Evolutionary conservation across 169 alveolate genomes (phyloP), one percentile per base, ranked within the genome.

Genomic region (Cryptosporidium canis): DNA sequence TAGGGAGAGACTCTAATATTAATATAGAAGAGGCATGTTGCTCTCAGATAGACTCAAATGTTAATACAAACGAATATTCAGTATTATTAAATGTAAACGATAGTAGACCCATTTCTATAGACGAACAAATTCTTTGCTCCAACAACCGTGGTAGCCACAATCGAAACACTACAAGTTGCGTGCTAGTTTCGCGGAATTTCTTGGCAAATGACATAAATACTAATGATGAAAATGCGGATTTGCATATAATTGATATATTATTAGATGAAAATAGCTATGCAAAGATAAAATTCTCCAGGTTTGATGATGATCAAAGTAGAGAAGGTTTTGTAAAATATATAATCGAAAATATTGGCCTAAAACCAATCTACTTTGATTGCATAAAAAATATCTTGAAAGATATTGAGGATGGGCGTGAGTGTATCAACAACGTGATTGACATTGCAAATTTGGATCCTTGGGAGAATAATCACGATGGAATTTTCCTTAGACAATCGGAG

Each of bases 381-480:
- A 37, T 77, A 16, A 77, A 39, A 37, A 55, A 39, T n/a, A 21
- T 77, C 37, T 7, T 77, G 18, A 77, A 56, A 44, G 8, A 39
- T 21, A 41, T 77, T 77, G 72, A 77, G 16, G 27, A 16, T 12
- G 8, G 27, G 16, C 14, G 12, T 18, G 65, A 58, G 3, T 0
- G n/a, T 31, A n/a, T 47, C 8, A 45, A 27, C 8, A 12, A 31
- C 44, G 12, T 18, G 14, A 53, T 77, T 27, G 87, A 77, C 24
- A 55, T 77, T 41, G 87, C 87, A 18, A 41, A 53, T 55, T 41
- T 77, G 21, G 87, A 77, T 41, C 87, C 87, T 18, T 77, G 87
- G 87, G 45, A 55, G 14, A 47, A 51, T 14, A 5, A 68, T 47
- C 64, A 37, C 12, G 67, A 21, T 8, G 7, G 18, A 18, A 18